Evolutionary conservation across 2,329 filamentous ascomycete genomes (phyloP), one percentile per base, ranked within the genome.

Genomic region (Trichoderma brevicompactum): DNA sequence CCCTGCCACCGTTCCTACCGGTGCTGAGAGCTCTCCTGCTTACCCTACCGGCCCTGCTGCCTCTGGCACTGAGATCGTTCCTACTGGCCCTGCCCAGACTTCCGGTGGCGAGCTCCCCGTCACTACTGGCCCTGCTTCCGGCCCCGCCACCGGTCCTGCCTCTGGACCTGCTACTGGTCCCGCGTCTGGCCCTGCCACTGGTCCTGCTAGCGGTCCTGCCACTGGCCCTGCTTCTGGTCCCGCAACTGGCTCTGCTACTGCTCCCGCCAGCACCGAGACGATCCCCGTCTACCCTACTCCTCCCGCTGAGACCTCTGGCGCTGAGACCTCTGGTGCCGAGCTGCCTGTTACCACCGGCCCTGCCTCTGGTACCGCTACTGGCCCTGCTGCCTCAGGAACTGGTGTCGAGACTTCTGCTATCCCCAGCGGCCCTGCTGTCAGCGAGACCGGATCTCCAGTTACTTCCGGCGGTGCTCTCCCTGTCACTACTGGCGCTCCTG

Each of bases 211-310:
- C 17, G 43, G 43, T 6, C 17, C 43, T 46, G 43, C 17, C 8
- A 48, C 8, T 2, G 43, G 7, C n/a, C 43, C 43, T 46, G 43
- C 9, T 13, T 7, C 17, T 7, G 43, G n/a, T 9, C 43, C 17
- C 12, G 43, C n/a, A 6, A 46, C 43, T 5, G 43, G 43, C n/a
- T 7, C 43, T 38, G 69, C 71, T 43, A 72, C 72, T 63, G 72
- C 72, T 1, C 60, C 55, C 55, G 46, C 46, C 10, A 59, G 69
- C 58, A 76, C 73, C 7, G 69, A 74, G 68, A 76, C 75, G n/a
- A 67, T 72, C 34, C 69, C 75, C 23, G 61, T 75, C 54, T 79
- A 75, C 43, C 81, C 79, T 49, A 81, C 79, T 5, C 72, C 81
- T 63, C 81, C 79, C 75, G 36, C 50, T 7, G 10, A 19, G 23